A percentile compares a stretch with the other conserved stretches of the same genome.
phyloP scores from a whole-genome alignment of 2,329 filamentous ascomycete genomes.

The Gyromitra esculenta region DNA sequence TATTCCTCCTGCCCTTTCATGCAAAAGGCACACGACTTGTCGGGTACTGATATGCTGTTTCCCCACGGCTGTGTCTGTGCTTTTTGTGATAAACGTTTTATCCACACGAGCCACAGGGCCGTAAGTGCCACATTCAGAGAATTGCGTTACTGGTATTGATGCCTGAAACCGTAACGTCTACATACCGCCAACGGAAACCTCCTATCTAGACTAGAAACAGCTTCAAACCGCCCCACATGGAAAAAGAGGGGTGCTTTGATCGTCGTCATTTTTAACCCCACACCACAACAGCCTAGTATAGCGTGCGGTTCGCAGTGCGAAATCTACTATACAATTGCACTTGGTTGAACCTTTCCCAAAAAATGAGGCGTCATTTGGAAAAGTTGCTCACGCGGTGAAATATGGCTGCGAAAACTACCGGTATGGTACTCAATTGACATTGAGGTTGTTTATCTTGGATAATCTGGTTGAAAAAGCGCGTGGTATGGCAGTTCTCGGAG shows the following conservation, averaged over 20 bases:
- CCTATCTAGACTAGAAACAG: conserved; percentile 9
- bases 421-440: conserved; percentile 14
- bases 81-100: conserved; percentile 37
- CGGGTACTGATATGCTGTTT: conserved; percentile 5
- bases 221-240: conserved; percentile 11
- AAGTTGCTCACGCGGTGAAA: conserved; percentile 16
- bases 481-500: conserved; percentile 35
- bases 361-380: conserved; percentile 18
- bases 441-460: conserved; percentile 12
- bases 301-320: conserved; percentile 19
- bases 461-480: conserved; percentile 17
- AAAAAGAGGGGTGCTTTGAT: conserved; percentile 30
- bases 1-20: conserved; percentile 7
- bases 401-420: conserved; percentile 12
- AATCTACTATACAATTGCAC: not conserved
- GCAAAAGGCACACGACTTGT: conserved; percentile 32
- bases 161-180: not conserved
- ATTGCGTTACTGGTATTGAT: conserved; percentile 4
- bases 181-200: conserved; percentile 15
- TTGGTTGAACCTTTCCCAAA: not conserved
- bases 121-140: conserved; percentile 7
- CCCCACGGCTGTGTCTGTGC: conserved; percentile 19
- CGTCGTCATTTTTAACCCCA: conserved; percentile 3
- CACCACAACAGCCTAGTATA: conserved; percentile 9
- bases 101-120: conserved; percentile 31